phyloP scores from a whole-genome alignment of 176 grass and related monocot species.

The Phoenix dactylifera region DNA sequence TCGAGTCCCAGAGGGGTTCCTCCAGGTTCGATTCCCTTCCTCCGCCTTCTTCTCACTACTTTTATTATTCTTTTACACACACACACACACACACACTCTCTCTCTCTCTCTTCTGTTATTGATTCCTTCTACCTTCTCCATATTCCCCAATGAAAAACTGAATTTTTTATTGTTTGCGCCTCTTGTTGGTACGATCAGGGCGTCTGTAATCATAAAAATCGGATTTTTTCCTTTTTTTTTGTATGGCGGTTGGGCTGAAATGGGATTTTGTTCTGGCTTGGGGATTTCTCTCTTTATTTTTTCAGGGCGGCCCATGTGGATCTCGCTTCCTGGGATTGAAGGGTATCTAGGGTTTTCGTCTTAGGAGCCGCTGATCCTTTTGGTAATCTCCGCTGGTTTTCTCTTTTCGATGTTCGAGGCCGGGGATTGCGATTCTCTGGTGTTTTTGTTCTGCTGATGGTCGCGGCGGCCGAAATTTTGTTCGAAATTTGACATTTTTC shows the following conservation, averaged over 20 bases:
- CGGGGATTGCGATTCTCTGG: too few relatives aligned
- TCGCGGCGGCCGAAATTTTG: too few relatives aligned
- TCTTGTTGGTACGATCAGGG: constrained; percentile 17
- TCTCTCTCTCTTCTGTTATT: constrained; percentile 12
- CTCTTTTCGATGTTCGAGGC: constrained; percentile 10
- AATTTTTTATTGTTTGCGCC: constrained; percentile 14
- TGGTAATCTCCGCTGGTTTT: neutral
- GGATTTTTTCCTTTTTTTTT: neutral
- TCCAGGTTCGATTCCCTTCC: neutral
- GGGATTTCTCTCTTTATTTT: neutral
- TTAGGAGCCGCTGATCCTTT: neutral
- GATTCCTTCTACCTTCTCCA: constrained; percentile 7
- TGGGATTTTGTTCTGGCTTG: neutral
- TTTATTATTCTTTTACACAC: constrained; percentile 8
- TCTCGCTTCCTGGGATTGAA: constrained; percentile 12
- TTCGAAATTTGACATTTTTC: neutral
- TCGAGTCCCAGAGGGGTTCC: constrained; percentile 5
- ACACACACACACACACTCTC: constrained; percentile 1
- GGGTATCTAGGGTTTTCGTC: constrained; percentile 1
- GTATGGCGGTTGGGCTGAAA: constrained; percentile 7
- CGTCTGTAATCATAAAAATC: neutral
- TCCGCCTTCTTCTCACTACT: neutral
- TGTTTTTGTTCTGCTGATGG: too few relatives aligned
- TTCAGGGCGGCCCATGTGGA: neutral
- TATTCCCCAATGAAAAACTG: constrained; percentile 14